Conservation (phyloP, 1,284 basidiomycete genomes). For the Heterobasidion irregulare region DNA sequence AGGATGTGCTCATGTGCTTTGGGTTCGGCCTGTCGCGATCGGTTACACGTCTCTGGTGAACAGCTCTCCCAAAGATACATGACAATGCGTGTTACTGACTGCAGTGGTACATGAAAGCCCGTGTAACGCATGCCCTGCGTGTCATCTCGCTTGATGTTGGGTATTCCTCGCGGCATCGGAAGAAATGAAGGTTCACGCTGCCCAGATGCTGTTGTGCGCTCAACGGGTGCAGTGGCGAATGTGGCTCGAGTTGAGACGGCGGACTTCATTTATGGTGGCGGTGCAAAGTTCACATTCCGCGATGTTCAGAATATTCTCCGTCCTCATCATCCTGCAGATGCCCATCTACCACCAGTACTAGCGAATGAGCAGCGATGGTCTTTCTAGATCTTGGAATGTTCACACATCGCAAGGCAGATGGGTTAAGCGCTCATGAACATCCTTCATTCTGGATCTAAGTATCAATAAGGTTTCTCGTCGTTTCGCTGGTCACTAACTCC, state of each 20-base stretch:
- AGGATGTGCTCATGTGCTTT: slow-evolving; percentile 66
- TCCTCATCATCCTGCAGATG: too few species aligned
- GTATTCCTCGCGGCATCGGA: slow-evolving; percentile 72
- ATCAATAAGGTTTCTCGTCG: too few species aligned
- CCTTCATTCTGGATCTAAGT: too few species aligned
- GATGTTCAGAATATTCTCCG: neutral
- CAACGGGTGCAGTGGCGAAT: neutral
- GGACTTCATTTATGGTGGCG: slow-evolving; percentile 3
- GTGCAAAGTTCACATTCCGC: slow-evolving; percentile 3
- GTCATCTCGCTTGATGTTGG: slow-evolving; percentile 71
- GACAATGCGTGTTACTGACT: slow-evolving; percentile 33
- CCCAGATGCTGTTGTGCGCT: neutral
- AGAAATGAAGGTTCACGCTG: neutral
- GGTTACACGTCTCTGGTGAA: neutral
- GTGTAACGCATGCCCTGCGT: slow-evolving; percentile 67
- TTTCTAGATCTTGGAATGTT: too few species aligned
- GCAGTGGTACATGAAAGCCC: slow-evolving; percentile 68
- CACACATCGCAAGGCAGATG: too few species aligned
- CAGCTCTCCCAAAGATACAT: slow-evolving; percentile 11
- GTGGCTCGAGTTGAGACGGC: neutral
- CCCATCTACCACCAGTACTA: too few species aligned
- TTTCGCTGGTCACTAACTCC: too few species aligned
- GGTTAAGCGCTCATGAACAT: too few species aligned
- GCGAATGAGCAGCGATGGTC: too few species aligned
- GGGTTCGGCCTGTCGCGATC: slow-evolving; percentile 44